These are phyloP conservation scores for Coriolopsis trogii DNA, from an alignment of 1,284 basidiomycete species.

Conservation along the genomic window DNA sequence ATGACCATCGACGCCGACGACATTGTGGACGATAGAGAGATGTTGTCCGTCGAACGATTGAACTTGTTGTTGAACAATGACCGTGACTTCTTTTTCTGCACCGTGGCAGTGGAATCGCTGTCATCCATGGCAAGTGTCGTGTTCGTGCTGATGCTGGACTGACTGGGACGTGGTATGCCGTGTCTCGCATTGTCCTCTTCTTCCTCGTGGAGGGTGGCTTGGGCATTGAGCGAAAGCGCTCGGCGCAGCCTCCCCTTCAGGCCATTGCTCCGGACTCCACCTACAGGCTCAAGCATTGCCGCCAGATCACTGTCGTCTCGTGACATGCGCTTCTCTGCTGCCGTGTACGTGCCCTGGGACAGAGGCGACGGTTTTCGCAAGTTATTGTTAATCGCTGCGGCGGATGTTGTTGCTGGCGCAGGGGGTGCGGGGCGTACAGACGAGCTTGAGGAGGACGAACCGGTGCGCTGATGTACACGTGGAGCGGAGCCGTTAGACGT, in stretches of 20 bases:
- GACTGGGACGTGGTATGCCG: slow-evolving; percentile 14
- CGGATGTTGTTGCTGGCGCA: slow-evolving; percentile 34
- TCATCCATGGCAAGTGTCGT: slow-evolving; percentile 36
- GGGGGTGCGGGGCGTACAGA: slow-evolving; percentile 34
- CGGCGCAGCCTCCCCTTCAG: slow-evolving; percentile 79
- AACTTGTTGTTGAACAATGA: slow-evolving; percentile 89
- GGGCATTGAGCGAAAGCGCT: slow-evolving; percentile 69
- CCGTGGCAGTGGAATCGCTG: slow-evolving; percentile 49
- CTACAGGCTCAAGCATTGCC: slow-evolving; percentile 50
- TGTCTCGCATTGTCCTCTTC: slow-evolving; percentile 44
- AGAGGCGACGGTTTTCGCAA: slow-evolving; percentile 76
- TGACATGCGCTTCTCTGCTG: slow-evolving; percentile 74
- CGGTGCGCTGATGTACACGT: slow-evolving; percentile 46
- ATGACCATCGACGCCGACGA: slow-evolving; percentile 97
- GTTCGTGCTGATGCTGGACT: slow-evolving; percentile 28
- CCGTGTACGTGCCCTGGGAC: slow-evolving; percentile 69
- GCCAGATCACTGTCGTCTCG: slow-evolving; percentile 76
- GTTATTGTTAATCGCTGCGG: slow-evolving; percentile 39
- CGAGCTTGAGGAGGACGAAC: slow-evolving; percentile 45
- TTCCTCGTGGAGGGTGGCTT: slow-evolving; percentile 61
- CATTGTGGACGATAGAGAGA: slow-evolving; percentile 96
- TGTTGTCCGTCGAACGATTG: slow-evolving; percentile 96
- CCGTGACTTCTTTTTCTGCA: slow-evolving; percentile 66
- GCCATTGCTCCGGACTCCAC: slow-evolving; percentile 58
- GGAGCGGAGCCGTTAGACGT: slow-evolving; percentile 36